Percentiles rank a stretch among this genome's conserved stretches.
Conservation (phyloP, 1,284 basidiomycete genomes). For the Cutaneotrichosporon cavernicola region DNA sequence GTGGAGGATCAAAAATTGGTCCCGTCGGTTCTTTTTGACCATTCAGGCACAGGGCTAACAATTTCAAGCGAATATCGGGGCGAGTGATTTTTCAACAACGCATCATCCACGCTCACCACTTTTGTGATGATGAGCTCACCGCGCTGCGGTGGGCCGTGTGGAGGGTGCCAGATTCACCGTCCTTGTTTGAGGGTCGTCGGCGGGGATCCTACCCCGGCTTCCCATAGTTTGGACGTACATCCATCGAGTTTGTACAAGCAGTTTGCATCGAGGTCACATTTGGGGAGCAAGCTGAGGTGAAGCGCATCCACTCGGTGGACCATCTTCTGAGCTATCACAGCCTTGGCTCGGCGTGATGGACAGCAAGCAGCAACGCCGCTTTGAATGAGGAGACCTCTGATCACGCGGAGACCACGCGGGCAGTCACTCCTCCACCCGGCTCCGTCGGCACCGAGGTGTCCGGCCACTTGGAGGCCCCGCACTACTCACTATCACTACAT, state of each 20-base stretch:
- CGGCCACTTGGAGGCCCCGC: neutral
- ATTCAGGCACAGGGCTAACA: neutral
- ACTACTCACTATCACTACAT: neutral
- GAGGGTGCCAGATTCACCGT: slow-evolving; percentile 28
- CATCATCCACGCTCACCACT: neutral
- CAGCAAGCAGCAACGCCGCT: no score
- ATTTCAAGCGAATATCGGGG: neutral
- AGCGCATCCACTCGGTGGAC: neutral
- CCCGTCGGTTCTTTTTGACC: neutral
- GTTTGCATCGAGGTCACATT: neutral
- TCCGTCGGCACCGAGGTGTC: neutral
- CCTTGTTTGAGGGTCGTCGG: slow-evolving; percentile 50
- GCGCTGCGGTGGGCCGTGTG: neutral
- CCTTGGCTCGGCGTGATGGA: no score
- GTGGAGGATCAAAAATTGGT: neutral
- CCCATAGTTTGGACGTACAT: slow-evolving; percentile 49
- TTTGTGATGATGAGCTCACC: neutral
- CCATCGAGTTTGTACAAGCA: neutral
- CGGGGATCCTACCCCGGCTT: slow-evolving; percentile 35
- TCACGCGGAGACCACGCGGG: neutral
- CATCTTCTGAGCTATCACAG: no score
- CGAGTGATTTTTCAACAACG: neutral
- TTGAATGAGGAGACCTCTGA: neutral
- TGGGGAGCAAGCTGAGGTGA: neutral
- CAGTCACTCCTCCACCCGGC: neutral